phyloP scores from a whole-genome alignment of 352 stramenopile species.

The Peronosclerospora sorghi region DNA sequence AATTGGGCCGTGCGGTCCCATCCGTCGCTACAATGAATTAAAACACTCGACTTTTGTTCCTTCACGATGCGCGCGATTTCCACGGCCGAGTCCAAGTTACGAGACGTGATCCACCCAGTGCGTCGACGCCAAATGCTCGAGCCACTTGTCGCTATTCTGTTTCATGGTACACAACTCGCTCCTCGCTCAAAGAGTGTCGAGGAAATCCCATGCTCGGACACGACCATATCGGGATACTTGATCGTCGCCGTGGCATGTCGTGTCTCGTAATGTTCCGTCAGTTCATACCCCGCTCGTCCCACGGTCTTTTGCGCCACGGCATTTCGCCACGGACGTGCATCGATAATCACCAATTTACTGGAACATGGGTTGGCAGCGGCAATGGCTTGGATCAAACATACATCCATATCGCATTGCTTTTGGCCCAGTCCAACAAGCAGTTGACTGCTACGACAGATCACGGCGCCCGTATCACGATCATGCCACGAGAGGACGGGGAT shows the following conservation, averaged over 20 bases:
- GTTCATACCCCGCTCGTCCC: conserved; percentile 81
- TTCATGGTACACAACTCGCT: conserved; percentile 59
- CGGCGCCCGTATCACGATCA: conserved; percentile 50
- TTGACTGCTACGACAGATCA: conserved; percentile 78
- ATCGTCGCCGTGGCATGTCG: conserved; percentile 42
- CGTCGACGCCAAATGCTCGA: conserved; percentile 61
- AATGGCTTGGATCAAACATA: conserved; percentile 76
- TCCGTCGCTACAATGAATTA: conserved; percentile 97
- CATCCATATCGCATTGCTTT: conserved; percentile 77
- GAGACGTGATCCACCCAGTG: conserved; percentile 70
- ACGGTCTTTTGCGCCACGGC: conserved; percentile 85
- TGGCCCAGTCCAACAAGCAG: conserved; percentile 71
- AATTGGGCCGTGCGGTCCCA: conserved; percentile 96
- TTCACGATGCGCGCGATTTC: no score
- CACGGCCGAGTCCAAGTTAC: conserved; percentile 70
- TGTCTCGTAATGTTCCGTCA: conserved; percentile 76
- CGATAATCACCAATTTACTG: conserved; percentile 81
- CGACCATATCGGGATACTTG: conserved; percentile 56
- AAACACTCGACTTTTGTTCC: conserved; percentile 86
- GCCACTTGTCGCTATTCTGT: conserved; percentile 63
- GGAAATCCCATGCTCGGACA: conserved; percentile 22
- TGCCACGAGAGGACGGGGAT: conserved; percentile 81
- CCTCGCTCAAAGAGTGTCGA: conserved; percentile 2
- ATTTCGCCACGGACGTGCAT: conserved; percentile 84
- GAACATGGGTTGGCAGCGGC: conserved; percentile 65